Base-by-base conservation (phyloP, 2,329 filamentous ascomycete genomes). In the Fusarium irregulare region DNA sequence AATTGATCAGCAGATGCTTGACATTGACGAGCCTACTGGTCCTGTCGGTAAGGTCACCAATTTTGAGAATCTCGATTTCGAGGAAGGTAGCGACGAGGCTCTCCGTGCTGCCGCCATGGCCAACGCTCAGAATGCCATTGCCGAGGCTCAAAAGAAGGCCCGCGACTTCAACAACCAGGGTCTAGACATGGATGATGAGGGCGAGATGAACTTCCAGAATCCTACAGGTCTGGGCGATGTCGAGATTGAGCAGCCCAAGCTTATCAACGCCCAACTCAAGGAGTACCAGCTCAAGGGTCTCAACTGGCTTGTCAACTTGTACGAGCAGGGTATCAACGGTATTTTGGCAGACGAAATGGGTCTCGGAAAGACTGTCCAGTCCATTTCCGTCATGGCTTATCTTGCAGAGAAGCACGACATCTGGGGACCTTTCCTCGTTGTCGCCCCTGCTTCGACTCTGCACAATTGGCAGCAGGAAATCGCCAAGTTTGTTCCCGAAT, bases 401-500 rank as follows among this genome's bases (percentile, higher is more conserved):
- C 90, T 99, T 32, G 96, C 96, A 3, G 95, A 99, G 83, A 92
- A 94, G 75, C 94, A 99, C 84, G 94, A 97, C 77, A 97, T 98
- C 73, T 98, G 95, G 96, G 96, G 96, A 10, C 96, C 96, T 0
- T 98, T 98, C 84, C 82, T 99, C 50, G 96, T 99, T 71, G 97
- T 99, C 68, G 96, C 96, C 0, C 96, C 96, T 0, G 94, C 96
- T 1, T 98, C 94, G 1, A 99, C 96, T 2, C 84, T 99, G 62
- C 95, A 99, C 89, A 99, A 99, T 78, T 99, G 96, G 96, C 94
- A 99, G 80, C 96, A 99, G 80, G 96, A 99, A 84, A 97, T 99
- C 71, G 88, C 93, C 66, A 94, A 89, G 79, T 99, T 99, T 79
- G 94, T 99, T 3, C 96, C 96, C 1, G 89, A 93, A 61, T 90